Evolutionary conservation across 75 land plant genomes (phyloP).

Genomic region (Azolla pinnata): DNA sequence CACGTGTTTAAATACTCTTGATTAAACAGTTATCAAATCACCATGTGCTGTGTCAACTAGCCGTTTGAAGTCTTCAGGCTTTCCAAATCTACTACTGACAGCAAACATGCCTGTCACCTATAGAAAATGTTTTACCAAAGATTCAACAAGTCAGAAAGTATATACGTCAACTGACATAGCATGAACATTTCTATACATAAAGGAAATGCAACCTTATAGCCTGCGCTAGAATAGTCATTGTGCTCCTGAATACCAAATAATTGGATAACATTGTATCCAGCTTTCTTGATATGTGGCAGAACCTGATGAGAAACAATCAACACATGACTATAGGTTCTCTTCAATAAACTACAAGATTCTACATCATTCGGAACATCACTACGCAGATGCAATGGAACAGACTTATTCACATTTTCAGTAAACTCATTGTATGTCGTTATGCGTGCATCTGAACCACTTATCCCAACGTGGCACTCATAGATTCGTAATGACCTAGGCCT

Average conservation of each 20-base stretch:
- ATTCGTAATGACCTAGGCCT: conserved; percentile 65
- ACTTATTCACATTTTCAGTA: conserved; percentile 39
- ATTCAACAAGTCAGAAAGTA: too few relatives aligned
- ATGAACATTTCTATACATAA: too few relatives aligned
- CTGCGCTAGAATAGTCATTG: conserved; percentile 79
- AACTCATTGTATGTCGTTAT: conserved; percentile 78
- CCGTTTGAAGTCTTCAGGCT: conserved; percentile 90
- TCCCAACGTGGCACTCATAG: conserved; percentile 98
- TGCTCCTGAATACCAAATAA: conserved; percentile 86
- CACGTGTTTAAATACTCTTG: not conserved
- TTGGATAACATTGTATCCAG: conserved; percentile 93
- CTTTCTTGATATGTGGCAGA: conserved; percentile 70
- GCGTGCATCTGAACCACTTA: conserved; percentile 62
- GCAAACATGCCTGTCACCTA: conserved; percentile 90
- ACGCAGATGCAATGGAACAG: too few relatives aligned
- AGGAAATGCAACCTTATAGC: conserved; percentile 55
- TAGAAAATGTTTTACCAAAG: too few relatives aligned
- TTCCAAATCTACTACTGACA: conserved; percentile 92
- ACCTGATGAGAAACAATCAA: conserved; percentile 42
- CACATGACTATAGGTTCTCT: too few relatives aligned
- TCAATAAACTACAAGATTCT: too few relatives aligned
- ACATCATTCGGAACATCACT: too few relatives aligned
- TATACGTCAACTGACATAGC: too few relatives aligned
- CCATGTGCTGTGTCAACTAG: conserved; percentile 98
- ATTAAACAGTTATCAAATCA: conserved; percentile 14